Evolutionary conservation across 345 rosid genomes (phyloP).

Genomic region (Gossypium australe): DNA sequence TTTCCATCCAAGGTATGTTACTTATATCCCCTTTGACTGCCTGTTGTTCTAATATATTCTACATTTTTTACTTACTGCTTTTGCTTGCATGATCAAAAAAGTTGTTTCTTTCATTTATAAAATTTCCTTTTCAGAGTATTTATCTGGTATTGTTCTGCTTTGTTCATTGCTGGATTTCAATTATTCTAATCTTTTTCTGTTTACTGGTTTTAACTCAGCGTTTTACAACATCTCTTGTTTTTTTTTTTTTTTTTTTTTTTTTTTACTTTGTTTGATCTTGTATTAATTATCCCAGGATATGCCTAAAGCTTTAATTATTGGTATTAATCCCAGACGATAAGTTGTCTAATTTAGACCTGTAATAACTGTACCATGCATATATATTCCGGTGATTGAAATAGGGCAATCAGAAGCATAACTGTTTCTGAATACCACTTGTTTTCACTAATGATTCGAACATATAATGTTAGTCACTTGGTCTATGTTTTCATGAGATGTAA

Average conservation of each 20-base stretch:
- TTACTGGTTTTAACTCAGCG: not conserved
- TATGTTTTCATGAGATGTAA: not conserved
- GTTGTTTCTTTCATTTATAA: not conserved
- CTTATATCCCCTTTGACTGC: not conserved
- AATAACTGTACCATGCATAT: not conserved
- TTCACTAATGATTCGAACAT: not conserved
- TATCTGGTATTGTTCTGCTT: not conserved
- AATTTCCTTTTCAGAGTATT: not conserved
- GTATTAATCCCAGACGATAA: not conserved
- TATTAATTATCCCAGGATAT: not conserved
- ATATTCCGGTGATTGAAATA: not conserved
- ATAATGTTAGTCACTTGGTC: not conserved
- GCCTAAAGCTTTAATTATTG: not conserved
- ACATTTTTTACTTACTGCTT: not conserved
- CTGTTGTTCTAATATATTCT: not conserved
- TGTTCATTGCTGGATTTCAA: not conserved
- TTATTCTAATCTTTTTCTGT: not conserved
- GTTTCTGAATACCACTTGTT: not conserved
- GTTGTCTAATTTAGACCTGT: not conserved
- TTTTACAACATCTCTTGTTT: not conserved
- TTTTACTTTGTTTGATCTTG: not conserved
- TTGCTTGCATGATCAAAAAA: not conserved
- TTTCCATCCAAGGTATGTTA: conserved; percentile 22
- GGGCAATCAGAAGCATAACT: not conserved
- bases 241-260: no score